These are phyloP conservation scores for Corynespora cassiicola DNA, from an alignment of 2,329 filamentous ascomycete species.

Conservation along the genomic window DNA sequence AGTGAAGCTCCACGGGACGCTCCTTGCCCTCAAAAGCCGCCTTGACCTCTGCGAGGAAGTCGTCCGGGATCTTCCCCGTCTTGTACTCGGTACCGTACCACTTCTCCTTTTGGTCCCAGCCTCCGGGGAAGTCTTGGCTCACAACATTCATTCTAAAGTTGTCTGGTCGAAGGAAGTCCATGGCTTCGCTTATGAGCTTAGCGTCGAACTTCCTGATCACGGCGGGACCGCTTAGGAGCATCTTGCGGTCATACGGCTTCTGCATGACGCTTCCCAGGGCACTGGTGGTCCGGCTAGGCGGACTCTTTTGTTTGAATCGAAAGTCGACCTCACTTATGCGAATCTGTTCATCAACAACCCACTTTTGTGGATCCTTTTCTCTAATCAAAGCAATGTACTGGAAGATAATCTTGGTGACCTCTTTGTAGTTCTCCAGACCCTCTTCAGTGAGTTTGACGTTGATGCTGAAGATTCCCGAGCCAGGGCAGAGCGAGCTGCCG, in stretches of 20 bases:
- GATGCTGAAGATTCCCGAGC: slow-evolving; percentile 80
- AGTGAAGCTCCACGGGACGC: slow-evolving; percentile 74
- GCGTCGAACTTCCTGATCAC: slow-evolving; percentile 82
- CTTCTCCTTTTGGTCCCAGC: slow-evolving; percentile 87
- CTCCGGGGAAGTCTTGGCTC: slow-evolving; percentile 81
- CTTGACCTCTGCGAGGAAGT: slow-evolving; percentile 75
- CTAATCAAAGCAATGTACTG: slow-evolving; percentile 89
- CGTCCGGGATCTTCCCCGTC: slow-evolving; percentile 76
- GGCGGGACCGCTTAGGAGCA: slow-evolving; percentile 81
- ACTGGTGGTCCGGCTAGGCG: slow-evolving; percentile 88
- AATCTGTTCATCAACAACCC: slow-evolving; percentile 94
- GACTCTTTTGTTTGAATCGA: slow-evolving; percentile 91
- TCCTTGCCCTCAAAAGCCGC: slow-evolving; percentile 66
- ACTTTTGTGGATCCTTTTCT: slow-evolving; percentile 81
- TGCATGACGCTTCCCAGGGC: slow-evolving; percentile 89
- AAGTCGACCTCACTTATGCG: slow-evolving; percentile 92
- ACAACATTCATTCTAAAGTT: slow-evolving; percentile 88
- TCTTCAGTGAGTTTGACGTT: slow-evolving; percentile 83
- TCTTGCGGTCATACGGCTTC: slow-evolving; percentile 83
- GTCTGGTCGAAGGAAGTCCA: slow-evolving; percentile 79
- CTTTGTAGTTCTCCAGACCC: slow-evolving; percentile 80
- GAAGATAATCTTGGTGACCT: slow-evolving; percentile 84
- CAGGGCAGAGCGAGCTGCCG: slow-evolving; percentile 76
- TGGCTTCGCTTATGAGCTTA: slow-evolving; percentile 73
- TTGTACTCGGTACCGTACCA: slow-evolving; percentile 98